Base-by-base conservation (phyloP, 2,329 filamentous ascomycete genomes). In the Endocalyx cinctus region DNA sequence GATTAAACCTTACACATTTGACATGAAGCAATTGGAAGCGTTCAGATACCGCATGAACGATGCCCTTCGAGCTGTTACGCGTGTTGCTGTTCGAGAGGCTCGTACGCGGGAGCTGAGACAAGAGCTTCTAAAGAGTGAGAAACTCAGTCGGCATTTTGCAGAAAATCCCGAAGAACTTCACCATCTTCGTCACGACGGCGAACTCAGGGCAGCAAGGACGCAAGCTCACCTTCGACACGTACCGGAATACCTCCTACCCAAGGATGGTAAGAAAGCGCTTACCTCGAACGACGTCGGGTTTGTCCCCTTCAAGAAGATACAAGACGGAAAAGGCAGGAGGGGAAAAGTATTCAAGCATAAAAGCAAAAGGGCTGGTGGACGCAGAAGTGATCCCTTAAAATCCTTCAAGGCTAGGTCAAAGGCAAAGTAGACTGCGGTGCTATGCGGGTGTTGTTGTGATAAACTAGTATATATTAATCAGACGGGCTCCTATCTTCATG, bases 1-100 rank as follows among this genome's bases (percentile, higher is more conserved):
- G 54, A 71, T 97, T 19, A 85, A 92, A 56, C 86, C 88, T 10
- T 98, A 95, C 66, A 80, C 83, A 50, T 96, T 98, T 55, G 89
- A 96, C 63, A 94, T 94, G 82, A 80, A 83, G 55, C 87, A 94
- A 53, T 80, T 98, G 15, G 88, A 96, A 46, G 85, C 86, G 4
- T 97, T 98, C 69, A 76, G 90, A 14, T 98, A 98, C 63, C 83
- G 92, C 46, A 87, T 95, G 77, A 85, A 87, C 33, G 92, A 97
- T 58, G 92, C 90, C 1, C 68, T 98, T 25, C 79, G 89, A 42
- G 83, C 88, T 0, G 88, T 98, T 3, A 98, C 92, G 8, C 80
- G 85, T 38, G 84, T 94, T 17, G 85, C 90, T 0, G 79, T 98
- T 27, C 84, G 90, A 44, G 89, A 96, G 66, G 90, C 92, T 3